Evolutionary conservation across 192 early-diverging fungal genomes (phyloP).

Genomic region (Podila epicladia): DNA sequence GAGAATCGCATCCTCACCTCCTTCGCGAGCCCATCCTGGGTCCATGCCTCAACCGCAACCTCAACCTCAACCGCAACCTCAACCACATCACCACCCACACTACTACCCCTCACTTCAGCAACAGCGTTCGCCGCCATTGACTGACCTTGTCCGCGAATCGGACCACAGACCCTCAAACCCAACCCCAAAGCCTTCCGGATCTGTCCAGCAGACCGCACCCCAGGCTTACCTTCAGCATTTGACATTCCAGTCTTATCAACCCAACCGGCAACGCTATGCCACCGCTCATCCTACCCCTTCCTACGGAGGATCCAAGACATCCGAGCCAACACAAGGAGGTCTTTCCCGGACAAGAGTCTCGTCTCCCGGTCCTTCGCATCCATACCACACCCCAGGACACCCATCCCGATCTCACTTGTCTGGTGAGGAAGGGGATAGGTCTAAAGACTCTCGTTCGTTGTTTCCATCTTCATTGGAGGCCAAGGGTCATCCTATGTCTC

Average conservation of each 20-base stretch:
- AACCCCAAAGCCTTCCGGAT: background rate
- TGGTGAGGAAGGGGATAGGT: background rate
- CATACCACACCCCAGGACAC: background rate
- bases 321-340: background rate
- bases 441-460: background rate
- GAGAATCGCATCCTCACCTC: background rate
- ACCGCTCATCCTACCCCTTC: conserved; percentile 3
- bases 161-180: conserved; percentile 36
- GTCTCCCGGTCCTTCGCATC: background rate
- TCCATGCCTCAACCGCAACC: background rate
- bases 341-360: background rate
- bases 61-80: conserved; percentile 2
- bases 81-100: conserved; percentile 9
- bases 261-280: conserved; percentile 6
- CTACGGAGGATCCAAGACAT: background rate
- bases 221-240: background rate
- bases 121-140: conserved; percentile 38
- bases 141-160: conserved; percentile 51
- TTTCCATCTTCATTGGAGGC: too few relatives aligned
- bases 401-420: background rate
- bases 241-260: conserved; percentile 1
- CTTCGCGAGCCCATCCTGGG: background rate
- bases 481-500: too few relatives aligned
- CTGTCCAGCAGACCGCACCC: background rate
- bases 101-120: conserved; percentile 47